These are phyloP conservation scores for Lipomyces spencermartinsiae DNA, from an alignment of 805 yeast genomes.

Conservation along the genomic window DNA sequence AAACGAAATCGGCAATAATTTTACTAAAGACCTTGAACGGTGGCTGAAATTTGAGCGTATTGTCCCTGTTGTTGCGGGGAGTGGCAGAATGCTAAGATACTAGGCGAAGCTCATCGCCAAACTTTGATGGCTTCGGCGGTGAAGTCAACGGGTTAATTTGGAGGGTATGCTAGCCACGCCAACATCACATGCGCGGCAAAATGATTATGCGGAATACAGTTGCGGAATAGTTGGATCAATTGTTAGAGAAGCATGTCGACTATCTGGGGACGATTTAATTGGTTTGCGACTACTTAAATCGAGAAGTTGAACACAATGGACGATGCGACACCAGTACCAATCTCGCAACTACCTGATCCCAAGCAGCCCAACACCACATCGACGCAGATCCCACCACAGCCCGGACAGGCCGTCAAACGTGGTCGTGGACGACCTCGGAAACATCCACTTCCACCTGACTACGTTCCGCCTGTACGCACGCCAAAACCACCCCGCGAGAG, in stretches of 20 bases:
- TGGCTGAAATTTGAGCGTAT: background rate
- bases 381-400: background rate
- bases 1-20: background rate
- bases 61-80: background rate
- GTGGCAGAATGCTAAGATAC: background rate
- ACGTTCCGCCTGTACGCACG: conserved; percentile 19
- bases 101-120: too few species aligned
- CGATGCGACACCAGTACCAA: background rate
- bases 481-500: conserved; percentile 3
- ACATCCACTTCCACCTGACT: conserved; percentile 19
- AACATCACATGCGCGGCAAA: background rate
- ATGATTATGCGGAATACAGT: background rate
- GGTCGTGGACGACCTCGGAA: conserved; percentile 35
- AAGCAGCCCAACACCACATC: background rate
- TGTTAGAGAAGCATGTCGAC: background rate
- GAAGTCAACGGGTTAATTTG: too few species aligned
- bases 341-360: background rate
- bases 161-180: too few species aligned
- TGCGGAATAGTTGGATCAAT: background rate
- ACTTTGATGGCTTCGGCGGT: background rate
- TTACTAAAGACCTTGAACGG: background rate
- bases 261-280: background rate
- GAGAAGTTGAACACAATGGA: background rate
- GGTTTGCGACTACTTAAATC: too few species aligned
- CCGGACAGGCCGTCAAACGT: conserved; percentile 23